phyloP scores from a whole-genome alignment of 495 filamentous ascomycete species.

The Aspergillus asperescens region DNA sequence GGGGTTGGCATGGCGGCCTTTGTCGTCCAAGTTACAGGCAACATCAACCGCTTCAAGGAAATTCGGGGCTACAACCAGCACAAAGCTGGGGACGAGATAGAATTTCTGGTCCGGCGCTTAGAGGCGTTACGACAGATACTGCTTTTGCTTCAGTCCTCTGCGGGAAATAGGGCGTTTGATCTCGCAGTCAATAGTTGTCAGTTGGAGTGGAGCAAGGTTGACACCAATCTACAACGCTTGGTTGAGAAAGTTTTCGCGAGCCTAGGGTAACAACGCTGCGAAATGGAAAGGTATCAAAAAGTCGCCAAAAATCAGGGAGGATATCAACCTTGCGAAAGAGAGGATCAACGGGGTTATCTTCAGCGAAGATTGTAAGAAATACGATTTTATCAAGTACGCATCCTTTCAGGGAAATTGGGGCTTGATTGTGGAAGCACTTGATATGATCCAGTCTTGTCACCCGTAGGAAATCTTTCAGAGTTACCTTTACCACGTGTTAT shows the following conservation, averaged over 20 bases:
- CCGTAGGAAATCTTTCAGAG: neutral
- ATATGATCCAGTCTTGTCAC: neutral
- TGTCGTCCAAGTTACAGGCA: neutral
- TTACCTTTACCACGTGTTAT: neutral
- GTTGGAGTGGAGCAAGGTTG: neutral
- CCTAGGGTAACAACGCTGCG: neutral
- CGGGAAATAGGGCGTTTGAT: neutral
- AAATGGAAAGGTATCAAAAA: neutral
- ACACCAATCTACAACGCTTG: neutral
- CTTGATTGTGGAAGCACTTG: neutral
- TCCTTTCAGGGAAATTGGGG: neutral
- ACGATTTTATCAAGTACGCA: neutral
- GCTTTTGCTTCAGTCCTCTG: neutral
- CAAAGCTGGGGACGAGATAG: slow-evolving; percentile 1
- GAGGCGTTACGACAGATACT: neutral
- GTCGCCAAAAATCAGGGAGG: neutral
- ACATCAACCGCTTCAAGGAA: neutral
- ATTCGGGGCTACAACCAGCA: neutral
- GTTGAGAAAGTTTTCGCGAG: neutral
- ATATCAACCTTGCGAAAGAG: too few species aligned
- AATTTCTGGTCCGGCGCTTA: neutral
- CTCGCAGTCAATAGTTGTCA: neutral
- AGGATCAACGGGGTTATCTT: too few species aligned
- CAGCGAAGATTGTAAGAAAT: neutral
- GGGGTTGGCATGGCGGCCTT: neutral